These are phyloP conservation scores for Dovyalis caffra DNA, from an alignment of 345 rosid species.

Conservation along the genomic window DNA sequence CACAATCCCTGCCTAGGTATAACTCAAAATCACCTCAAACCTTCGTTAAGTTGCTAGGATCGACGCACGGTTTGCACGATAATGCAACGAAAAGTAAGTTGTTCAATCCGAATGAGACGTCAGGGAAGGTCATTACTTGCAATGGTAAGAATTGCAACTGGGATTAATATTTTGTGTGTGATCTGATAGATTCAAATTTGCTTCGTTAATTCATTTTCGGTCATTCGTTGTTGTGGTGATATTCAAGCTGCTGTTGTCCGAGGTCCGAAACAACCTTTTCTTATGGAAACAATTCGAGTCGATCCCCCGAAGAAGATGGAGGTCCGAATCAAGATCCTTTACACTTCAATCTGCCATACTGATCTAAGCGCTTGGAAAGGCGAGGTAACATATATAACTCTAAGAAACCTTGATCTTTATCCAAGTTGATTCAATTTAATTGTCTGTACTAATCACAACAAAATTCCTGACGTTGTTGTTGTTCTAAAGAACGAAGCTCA, in stretches of 20 bases:
- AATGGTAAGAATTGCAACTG: slow-evolving; percentile 23
- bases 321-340: slow-evolving; percentile 58
- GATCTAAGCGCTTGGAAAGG: slow-evolving; percentile 64
- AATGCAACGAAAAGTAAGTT: neutral
- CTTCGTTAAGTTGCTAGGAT: neutral
- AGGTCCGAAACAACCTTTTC: slow-evolving; percentile 55
- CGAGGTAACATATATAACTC: slow-evolving; percentile 38
- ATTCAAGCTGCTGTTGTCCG: slow-evolving; percentile 61
- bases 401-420: neutral
- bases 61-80: neutral
- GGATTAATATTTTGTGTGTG: no score
- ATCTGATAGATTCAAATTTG: neutral
- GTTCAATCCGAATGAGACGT: slow-evolving; percentile 21
- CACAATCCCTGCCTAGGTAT: neutral
- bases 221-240: neutral
- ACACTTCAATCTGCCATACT: slow-evolving; percentile 65
- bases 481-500: slow-evolving; percentile 55
- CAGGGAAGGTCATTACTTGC: slow-evolving; percentile 39
- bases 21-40: neutral
- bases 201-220: neutral
- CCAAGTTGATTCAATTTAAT: neutral
- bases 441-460: neutral
- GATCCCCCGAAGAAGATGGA: slow-evolving; percentile 65
- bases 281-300: slow-evolving; percentile 52
- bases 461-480: no score